Evolutionary conservation across 306 rosid species (phyloP), one percentile per base, ranked within the genome.

Genomic region (Cucurbita pepo): DNA sequence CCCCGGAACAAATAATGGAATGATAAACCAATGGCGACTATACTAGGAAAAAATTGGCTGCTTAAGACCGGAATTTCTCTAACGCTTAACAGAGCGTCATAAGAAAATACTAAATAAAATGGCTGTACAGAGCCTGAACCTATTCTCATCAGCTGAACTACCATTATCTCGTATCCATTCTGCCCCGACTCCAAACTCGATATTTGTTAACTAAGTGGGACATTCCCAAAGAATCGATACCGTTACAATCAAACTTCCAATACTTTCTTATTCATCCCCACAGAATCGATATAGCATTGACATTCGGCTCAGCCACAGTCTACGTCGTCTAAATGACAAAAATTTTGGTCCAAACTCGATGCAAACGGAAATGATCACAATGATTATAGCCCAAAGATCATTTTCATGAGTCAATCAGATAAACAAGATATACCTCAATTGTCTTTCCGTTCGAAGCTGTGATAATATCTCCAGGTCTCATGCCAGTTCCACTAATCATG

Each of bases 371-470:
- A 60, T 34, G 6, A 36, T 58, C 65, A 34, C 44, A 59, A 34
- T 14, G 41, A 34, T 5, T 12, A 13, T 34, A 14, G 44, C 69
- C 69, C 48, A 61, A 19, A 3, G 18, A 63, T 40, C 16, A 7
- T 38, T 38, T 40, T 40, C 8, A 1, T n/a, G 37, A 11, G 18
- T 19, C 72, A 47, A 55, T 9, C 48, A 21, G 8, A 57, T 37
- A 56, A 37, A 70, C 64, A 80, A 79, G 47, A 53, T 58, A 48
- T 78, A 89, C 99, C 97, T 95, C 99, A 72, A 95, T 91, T 57
- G 99, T 95, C 89, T 95, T 95, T 82, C 99, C 99, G 86, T 95
- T 95, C 81, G 99, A 95, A 74, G 99, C 99, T 61, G 99, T 95
- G 78, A 95, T 78, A 85, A 95, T 65, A 71, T 95, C 99, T 67